A percentile compares a stretch with the other conserved stretches of the same genome.
These are phyloP conservation scores for Pelagomonas calceolata DNA, from an alignment of 108 stramenopile species.

Conservation along the genomic window DNA sequence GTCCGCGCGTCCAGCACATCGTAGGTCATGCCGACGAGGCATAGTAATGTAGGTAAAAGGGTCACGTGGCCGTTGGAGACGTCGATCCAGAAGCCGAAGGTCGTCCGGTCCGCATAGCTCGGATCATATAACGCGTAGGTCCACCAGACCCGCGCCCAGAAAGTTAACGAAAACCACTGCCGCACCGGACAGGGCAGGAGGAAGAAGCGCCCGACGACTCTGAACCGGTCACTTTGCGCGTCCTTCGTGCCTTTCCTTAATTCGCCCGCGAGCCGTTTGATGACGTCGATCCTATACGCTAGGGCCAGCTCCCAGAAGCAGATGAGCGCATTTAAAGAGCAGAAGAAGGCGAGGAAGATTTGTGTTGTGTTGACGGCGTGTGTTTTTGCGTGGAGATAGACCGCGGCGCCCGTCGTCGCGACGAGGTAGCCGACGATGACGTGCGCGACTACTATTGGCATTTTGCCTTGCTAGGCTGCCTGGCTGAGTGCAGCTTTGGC, in stretches of 20 bases:
- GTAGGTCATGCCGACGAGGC: constrained; percentile 10
- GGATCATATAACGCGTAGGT: constrained; percentile 35
- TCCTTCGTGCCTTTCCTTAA: constrained; percentile 22
- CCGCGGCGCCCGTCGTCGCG: too few relatives aligned
- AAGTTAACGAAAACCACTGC: constrained; percentile 22
- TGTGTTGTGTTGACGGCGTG: neutral
- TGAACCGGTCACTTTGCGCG: neutral
- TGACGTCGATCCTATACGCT: constrained; percentile 23
- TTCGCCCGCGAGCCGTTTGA: constrained; percentile 11
- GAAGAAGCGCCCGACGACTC: constrained; percentile 6
- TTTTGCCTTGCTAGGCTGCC: too few relatives aligned
- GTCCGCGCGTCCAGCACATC: constrained; percentile 8
- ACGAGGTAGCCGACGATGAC: neutral
- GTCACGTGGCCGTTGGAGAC: constrained; percentile 34
- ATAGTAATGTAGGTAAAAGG: constrained; percentile 24
- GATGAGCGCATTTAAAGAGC: constrained; percentile 28
- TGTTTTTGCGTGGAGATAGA: neutral
- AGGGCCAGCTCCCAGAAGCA: constrained; percentile 39
- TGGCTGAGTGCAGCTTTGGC: too few relatives aligned
- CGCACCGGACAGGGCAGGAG: constrained; percentile 11
- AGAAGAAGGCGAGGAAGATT: constrained; percentile 14
- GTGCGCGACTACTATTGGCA: constrained; percentile 14
- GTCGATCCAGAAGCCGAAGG: constrained; percentile 37
- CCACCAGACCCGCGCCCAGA: constrained; percentile 33
- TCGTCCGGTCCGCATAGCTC: constrained; percentile 19